A percentile compares a stretch with the other conserved stretches of the same genome.
phyloP scores from a whole-genome alignment of 176 grass and related monocot species.

The Puya raimondii region DNA sequence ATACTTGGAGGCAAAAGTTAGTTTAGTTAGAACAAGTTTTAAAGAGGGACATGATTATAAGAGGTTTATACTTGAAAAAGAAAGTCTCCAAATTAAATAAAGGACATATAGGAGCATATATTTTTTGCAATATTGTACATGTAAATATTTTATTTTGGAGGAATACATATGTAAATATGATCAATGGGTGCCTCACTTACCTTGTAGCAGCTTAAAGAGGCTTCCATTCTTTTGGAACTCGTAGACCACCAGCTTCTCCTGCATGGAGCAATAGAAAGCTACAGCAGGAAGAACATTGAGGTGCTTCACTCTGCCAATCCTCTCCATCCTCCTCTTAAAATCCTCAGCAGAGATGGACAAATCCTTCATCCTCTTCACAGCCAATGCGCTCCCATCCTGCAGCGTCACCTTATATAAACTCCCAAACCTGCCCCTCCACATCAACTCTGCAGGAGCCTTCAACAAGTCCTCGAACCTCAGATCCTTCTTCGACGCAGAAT shows the following conservation, averaged over 20 bases:
- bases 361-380: slow-evolving; percentile 70
- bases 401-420: slow-evolving; percentile 63
- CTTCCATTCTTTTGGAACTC: slow-evolving; percentile 50
- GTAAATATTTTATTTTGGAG: no score
- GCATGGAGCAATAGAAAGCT: slow-evolving; percentile 51
- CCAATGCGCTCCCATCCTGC: slow-evolving; percentile 28
- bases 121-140: no score
- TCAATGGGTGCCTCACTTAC: slow-evolving; percentile 1
- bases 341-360: slow-evolving; percentile 16
- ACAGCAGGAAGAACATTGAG: slow-evolving; percentile 40
- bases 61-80: no score
- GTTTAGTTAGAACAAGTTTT: no score
- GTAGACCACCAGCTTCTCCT: slow-evolving; percentile 71
- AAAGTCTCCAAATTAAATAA: no score
- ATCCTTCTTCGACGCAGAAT: slow-evolving; percentile 19
- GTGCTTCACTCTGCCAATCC: slow-evolving; percentile 30
- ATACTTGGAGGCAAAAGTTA: no score
- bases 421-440: slow-evolving; percentile 49
- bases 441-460: slow-evolving; percentile 58
- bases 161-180: neutral
- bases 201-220: slow-evolving; percentile 45
- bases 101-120: no score
- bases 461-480: slow-evolving; percentile 60
- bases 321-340: slow-evolving; percentile 47
- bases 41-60: no score